Evolutionary conservation across 352 stramenopile species (phyloP), one percentile per base, ranked within the genome.

Genomic region (Phytopythium mirpurense): DNA sequence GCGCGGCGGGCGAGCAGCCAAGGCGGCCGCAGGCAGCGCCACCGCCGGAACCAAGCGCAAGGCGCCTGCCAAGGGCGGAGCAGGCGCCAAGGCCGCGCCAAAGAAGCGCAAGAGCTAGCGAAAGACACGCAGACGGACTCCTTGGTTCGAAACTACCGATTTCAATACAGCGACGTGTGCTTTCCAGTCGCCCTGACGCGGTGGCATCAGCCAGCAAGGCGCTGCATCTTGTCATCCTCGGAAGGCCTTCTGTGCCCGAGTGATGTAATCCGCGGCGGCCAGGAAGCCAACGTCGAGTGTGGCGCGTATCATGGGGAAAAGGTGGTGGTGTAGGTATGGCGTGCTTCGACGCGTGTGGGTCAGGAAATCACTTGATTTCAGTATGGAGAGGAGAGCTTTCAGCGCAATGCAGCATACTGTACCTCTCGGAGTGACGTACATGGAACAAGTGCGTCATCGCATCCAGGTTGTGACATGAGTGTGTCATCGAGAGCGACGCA

Each of bases 81-180:
- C 54, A 63, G 10, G 52, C 62, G n/a, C 60, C 44, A 83, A 82
- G 43, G 59, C 73, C 9, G 60, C 77, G 23, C 62, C 67, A 11
- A 90, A 90, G 68, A 88, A 86, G 56, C 70, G 69, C 26, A 59
- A 67, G 40, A 65, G 55, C 16, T 80, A 78, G 55, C 16, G 78
- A 78, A 51, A 51, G 44, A 51, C 15, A 24, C 44, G 44, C 29
- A 9, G 29, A 32, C 29, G 29, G 5, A 32, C 29, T 9, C 29
- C 29, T 32, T 5, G 5, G 29, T 32, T n/a, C n/a, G n/a, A n/a
- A n/a, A n/a, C n/a, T n/a, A n/a, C n/a, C n/a, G n/a, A n/a, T n/a
- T n/a, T n/a, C n/a, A n/a, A n/a, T n/a, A n/a, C n/a, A 21, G 16
- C 36, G 8, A 23, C 36, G 18, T 7, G 21, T 45, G 40, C 29